Conservation (phyloP, 176 grass and related monocot species). For the Tillandsia fasciculata region DNA sequence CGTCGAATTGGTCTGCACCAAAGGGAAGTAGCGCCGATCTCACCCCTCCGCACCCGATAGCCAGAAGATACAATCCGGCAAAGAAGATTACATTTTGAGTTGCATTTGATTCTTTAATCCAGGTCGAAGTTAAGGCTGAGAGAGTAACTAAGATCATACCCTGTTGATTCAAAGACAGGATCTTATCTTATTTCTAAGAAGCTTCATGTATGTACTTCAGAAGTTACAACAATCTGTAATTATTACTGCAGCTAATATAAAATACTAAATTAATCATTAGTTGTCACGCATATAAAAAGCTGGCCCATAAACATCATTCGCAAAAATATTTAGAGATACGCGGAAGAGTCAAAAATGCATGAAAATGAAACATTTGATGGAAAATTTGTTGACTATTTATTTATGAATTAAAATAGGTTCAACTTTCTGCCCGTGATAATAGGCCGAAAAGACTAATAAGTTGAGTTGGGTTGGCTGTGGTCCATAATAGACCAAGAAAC, state of each 20-base stretch:
- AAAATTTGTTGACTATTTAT: too few relatives aligned
- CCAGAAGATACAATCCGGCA: conserved; percentile 50
- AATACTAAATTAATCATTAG: too few relatives aligned
- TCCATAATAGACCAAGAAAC: too few relatives aligned
- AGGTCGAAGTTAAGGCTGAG: conserved; percentile 27
- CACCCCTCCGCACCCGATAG: conserved; percentile 46
- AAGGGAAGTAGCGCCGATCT: conserved; percentile 55
- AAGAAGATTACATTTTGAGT: conserved; percentile 39
- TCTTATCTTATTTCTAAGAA: too few relatives aligned
- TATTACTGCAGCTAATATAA: background rate
- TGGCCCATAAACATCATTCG: too few relatives aligned
- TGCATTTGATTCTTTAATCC: conserved; percentile 16
- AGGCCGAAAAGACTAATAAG: too few relatives aligned
- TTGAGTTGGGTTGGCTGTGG: too few relatives aligned
- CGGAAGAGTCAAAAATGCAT: background rate
- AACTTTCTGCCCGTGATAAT: too few relatives aligned
- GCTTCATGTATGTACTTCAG: too few relatives aligned
- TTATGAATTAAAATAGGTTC: too few relatives aligned
- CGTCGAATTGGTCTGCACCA: conserved; percentile 44
- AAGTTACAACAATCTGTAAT: conserved; percentile 3
- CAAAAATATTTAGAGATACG: too few relatives aligned
- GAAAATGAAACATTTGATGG: background rate
- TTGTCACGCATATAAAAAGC: too few relatives aligned
- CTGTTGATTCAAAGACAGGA: conserved; percentile 13
- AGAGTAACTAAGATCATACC: conserved; percentile 46